Percentiles rank a stretch among this genome's conserved stretches.
These are phyloP conservation scores for Flaveria ramosissima DNA, from an alignment of 129 eudicot genomes.

Conservation along the genomic window DNA sequence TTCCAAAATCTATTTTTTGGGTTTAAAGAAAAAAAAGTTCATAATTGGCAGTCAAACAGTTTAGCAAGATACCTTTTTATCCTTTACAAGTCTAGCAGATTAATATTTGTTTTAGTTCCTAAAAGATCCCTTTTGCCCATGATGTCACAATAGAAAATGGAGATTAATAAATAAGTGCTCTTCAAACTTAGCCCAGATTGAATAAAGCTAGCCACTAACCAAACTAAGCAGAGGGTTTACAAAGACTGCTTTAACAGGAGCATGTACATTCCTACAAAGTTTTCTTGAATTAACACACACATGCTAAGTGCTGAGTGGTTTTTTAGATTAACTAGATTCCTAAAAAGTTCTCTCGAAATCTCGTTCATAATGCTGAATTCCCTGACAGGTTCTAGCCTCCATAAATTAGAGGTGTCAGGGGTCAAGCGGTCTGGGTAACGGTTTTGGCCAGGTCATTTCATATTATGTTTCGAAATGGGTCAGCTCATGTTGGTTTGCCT, in stretches of 20 bases:
- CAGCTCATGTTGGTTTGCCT: background rate
- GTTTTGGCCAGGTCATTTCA: background rate
- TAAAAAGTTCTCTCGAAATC: background rate
- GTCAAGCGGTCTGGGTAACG: background rate
- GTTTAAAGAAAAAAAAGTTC: background rate
- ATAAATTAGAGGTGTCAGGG: background rate
- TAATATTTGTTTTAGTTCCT: background rate
- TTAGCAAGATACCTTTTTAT: background rate
- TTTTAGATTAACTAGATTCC: too few relatives aligned
- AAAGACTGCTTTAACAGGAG: too few relatives aligned
- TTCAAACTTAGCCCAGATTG: too few relatives aligned
- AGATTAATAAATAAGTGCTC: too few relatives aligned
- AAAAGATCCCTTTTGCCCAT: background rate
- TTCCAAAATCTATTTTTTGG: background rate
- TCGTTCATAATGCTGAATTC: background rate
- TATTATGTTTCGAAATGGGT: background rate
- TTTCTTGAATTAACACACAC: too few relatives aligned
- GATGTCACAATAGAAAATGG: too few relatives aligned
- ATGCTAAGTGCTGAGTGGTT: too few relatives aligned
- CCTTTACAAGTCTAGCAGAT: background rate
- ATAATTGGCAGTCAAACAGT: background rate
- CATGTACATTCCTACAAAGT: too few relatives aligned
- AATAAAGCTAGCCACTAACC: too few relatives aligned
- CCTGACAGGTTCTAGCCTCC: slow-evolving; percentile 1
- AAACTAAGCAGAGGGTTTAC: too few relatives aligned